phyloP scores from a whole-genome alignment of 768 basidiomycete species.

The Calocybe gangraenosa region DNA sequence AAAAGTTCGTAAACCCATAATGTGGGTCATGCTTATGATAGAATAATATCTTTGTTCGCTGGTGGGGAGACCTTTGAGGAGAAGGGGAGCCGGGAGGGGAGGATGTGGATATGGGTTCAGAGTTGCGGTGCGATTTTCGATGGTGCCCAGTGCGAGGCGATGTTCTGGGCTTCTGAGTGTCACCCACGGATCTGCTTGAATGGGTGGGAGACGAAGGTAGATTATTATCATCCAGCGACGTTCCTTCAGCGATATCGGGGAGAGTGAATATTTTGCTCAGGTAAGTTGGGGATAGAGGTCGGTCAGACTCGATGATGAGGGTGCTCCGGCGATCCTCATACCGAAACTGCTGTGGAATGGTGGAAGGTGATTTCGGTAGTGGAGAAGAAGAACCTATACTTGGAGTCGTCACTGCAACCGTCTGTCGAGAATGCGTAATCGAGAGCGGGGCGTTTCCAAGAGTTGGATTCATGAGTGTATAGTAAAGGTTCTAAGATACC shows the following conservation, averaged over 20 bases:
- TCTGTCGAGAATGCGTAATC: constrained; percentile 30
- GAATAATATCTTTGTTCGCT: constrained; percentile 45
- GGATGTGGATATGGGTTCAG: neutral
- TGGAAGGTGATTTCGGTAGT: constrained; percentile 28
- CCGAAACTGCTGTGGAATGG: constrained; percentile 35
- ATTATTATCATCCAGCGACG: constrained; percentile 2
- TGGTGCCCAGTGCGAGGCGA: constrained; percentile 3
- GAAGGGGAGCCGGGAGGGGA: constrained; percentile 16
- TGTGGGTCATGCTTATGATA: constrained; percentile 62
- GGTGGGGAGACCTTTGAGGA: constrained; percentile 17
- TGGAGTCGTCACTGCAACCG: constrained; percentile 32
- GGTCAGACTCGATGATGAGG: constrained; percentile 40
- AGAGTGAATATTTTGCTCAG: constrained; percentile 36
- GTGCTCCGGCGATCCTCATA: constrained; percentile 46
- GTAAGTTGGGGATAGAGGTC: constrained; percentile 32
- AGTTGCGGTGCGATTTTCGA: neutral
- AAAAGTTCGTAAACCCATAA: constrained; percentile 75
- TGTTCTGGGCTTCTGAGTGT: neutral
- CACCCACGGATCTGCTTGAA: neutral
- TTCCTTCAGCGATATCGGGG: constrained; percentile 27
- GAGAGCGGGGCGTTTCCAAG: constrained; percentile 2
- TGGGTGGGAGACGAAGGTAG: constrained; percentile 1
- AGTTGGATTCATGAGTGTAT: neutral
- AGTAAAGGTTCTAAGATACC: neutral
- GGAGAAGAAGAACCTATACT: constrained; percentile 21